A percentile compares a stretch with the other conserved stretches of the same genome.
Evolutionary conservation across 2,329 filamentous ascomycete species (phyloP).

Genomic region (Paracoccidioides brasiliensis): DNA sequence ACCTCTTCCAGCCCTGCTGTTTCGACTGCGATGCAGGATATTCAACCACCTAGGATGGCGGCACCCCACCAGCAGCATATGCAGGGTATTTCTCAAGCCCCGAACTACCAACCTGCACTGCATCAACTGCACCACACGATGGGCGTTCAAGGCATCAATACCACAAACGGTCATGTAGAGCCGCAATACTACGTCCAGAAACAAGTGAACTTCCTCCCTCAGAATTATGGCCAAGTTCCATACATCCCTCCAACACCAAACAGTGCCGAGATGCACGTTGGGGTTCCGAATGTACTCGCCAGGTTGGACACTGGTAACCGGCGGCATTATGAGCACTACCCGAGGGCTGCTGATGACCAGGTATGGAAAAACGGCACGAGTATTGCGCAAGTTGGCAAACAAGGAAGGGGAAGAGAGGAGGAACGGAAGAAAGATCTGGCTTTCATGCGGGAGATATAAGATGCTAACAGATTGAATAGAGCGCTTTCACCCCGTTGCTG

Average conservation of each 20-base stretch:
- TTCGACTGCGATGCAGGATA: conserved; percentile 8
- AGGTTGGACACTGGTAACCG: conserved; percentile 27
- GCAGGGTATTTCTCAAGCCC: conserved; percentile 4
- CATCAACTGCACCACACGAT: conserved; percentile 8
- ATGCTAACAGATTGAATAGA: conserved; percentile 17
- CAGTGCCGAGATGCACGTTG: conserved; percentile 36
- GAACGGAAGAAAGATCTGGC: neutral
- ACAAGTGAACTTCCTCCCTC: conserved; percentile 13
- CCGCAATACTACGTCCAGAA: conserved; percentile 15
- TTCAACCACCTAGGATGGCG: conserved; percentile 8
- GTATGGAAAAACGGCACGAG: conserved; percentile 16
- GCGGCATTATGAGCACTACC: conserved; percentile 33
- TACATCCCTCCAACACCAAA: conserved; percentile 37
- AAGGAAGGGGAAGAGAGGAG: neutral
- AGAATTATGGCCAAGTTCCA: conserved; percentile 14
- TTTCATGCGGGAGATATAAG: neutral
- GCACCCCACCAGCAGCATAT: neutral
- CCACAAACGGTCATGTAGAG: conserved; percentile 3
- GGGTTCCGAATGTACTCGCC: conserved; percentile 28
- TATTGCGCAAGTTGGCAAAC: neutral
- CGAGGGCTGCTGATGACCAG: conserved; percentile 32
- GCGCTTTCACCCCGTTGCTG: conserved; percentile 37
- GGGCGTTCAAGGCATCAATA: conserved; percentile 6
- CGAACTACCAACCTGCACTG: conserved; percentile 2
- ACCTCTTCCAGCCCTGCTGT: conserved; percentile 19